Evolutionary conservation across 495 filamentous ascomycete genomes (phyloP).

Genomic region (Annulohypoxylon moriforme): DNA sequence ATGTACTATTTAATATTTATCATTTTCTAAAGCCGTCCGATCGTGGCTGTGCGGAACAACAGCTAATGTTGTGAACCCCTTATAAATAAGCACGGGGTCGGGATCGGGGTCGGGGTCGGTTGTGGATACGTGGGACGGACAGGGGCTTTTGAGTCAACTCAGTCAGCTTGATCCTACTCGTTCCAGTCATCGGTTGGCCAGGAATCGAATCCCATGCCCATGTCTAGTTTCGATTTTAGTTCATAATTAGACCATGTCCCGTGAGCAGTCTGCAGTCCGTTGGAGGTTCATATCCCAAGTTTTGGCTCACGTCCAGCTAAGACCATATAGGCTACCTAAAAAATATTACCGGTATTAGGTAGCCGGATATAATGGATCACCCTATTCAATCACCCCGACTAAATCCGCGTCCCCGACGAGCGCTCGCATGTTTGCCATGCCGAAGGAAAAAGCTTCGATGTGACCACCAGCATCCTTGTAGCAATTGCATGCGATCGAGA

Average conservation of each 20-base stretch:
- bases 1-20: neutral
- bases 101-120: conserved; percentile 25
- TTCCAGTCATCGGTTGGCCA: too few relatives aligned
- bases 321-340: too few relatives aligned
- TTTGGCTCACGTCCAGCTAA: too few relatives aligned
- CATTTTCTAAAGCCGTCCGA: neutral
- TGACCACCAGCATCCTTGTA: conserved; percentile 54
- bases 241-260: too few relatives aligned
- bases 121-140: too few relatives aligned
- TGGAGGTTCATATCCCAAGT: too few relatives aligned
- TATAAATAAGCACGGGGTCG: neutral
- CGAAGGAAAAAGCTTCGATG: conserved; percentile 58
- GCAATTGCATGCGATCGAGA: conserved; percentile 51
- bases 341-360: too few relatives aligned
- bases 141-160: too few relatives aligned
- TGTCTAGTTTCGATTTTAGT: too few relatives aligned
- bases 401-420: conserved; percentile 53
- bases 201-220: too few relatives aligned
- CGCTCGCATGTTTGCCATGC: conserved; percentile 54
- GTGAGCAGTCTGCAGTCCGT: too few relatives aligned
- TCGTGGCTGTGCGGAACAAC: neutral
- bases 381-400: conserved; percentile 25
- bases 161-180: too few relatives aligned
- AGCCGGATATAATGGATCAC: neutral
- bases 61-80: neutral